Evolutionary conservation across 2,329 filamentous ascomycete species (phyloP), one percentile per base, ranked within the genome.

Genomic region (Aspergillus neoniger): DNA sequence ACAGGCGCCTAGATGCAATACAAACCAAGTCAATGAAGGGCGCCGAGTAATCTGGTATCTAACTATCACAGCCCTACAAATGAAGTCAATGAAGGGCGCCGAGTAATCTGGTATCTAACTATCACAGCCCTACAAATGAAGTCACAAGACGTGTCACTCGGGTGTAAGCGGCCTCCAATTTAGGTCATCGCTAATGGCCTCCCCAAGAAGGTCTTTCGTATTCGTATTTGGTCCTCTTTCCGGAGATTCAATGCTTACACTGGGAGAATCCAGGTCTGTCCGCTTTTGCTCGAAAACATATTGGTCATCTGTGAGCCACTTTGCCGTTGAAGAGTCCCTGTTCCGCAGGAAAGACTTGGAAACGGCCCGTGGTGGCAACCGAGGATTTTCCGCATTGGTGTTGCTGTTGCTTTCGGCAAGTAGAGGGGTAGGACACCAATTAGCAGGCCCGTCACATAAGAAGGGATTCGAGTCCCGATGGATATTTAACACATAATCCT

Each of bases 391-490:
- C 51, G 59, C 32, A 25, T 43, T 55, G 12, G 51, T 55, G 36
- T 61, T 47, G 17, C 10, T 23, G 28, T 30, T 43, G 30, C 50
- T 55, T 52, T 55, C n/a, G 44, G 7, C n/a, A 21, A 10, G 19
- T 19, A 21, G 15, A 9, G 41, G 19, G 14, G 19, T 9, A 30
- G 17, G 10, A 23, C 96, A 86, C 95, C 95, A 98, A 70, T 97
- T 93, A 9, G 89, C 86, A 74, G 96, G 91, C 32, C 88, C 83
- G 1, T 85, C 88, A 0, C 84, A 81, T 1, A 83, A 84, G 74
- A 96, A 98, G 0, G 95, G 95, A 69, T 98, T 98, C 0, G 90
- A 86, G 12, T 87, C 86, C 51, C 91, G 86, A 32, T 86, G 83
- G 1, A 89, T 86, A 72, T 96, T 97, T 21, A 91, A 83, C 2